A percentile compares a stretch with the other conserved stretches of the same genome.
These are phyloP conservation scores for Melastoma malabathricum DNA, from an alignment of 345 rosid species.

Conservation along the genomic window DNA sequence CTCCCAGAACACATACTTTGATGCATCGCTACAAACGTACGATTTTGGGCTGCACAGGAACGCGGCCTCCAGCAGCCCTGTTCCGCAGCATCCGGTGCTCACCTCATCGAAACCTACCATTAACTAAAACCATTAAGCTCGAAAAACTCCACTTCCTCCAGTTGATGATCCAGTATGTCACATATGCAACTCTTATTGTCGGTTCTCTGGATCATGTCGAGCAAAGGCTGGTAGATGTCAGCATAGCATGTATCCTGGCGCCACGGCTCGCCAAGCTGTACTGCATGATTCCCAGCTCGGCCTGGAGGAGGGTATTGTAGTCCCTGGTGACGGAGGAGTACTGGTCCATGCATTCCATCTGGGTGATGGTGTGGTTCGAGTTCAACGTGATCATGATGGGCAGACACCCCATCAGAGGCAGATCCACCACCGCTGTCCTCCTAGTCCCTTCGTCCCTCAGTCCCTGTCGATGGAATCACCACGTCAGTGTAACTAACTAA, in stretches of 20 bases:
- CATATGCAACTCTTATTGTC: too few relatives aligned
- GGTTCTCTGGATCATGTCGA: slow-evolving; percentile 25
- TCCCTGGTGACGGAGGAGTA: slow-evolving; percentile 30
- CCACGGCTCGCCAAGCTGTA: slow-evolving; percentile 16
- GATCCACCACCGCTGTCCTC: slow-evolving; percentile 22
- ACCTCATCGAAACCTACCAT: slow-evolving; percentile 27
- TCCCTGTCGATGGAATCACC: slow-evolving; percentile 25
- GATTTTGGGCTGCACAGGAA: slow-evolving; percentile 51
- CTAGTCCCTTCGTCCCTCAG: slow-evolving; percentile 53
- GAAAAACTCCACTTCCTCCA: too few relatives aligned
- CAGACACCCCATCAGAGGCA: slow-evolving; percentile 84
- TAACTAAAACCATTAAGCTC: too few relatives aligned
- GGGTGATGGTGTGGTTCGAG: slow-evolving; percentile 19
- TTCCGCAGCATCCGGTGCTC: slow-evolving; percentile 67
- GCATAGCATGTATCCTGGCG: slow-evolving; percentile 18
- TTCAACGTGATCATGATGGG: slow-evolving; percentile 52
- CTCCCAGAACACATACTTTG: slow-evolving; percentile 71
- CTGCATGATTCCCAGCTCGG: slow-evolving; percentile 28
- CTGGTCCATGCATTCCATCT: slow-evolving; percentile 42
- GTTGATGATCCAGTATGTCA: too few relatives aligned
- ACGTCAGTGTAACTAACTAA: too few relatives aligned
- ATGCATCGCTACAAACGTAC: slow-evolving; percentile 44
- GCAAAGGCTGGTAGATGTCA: slow-evolving; percentile 26
- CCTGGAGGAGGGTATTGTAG: slow-evolving; percentile 36
- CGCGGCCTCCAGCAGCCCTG: slow-evolving; percentile 47